Base-by-base conservation (phyloP, 2,329 filamentous ascomycete genomes). In the Biscogniauxia sp. region DNA sequence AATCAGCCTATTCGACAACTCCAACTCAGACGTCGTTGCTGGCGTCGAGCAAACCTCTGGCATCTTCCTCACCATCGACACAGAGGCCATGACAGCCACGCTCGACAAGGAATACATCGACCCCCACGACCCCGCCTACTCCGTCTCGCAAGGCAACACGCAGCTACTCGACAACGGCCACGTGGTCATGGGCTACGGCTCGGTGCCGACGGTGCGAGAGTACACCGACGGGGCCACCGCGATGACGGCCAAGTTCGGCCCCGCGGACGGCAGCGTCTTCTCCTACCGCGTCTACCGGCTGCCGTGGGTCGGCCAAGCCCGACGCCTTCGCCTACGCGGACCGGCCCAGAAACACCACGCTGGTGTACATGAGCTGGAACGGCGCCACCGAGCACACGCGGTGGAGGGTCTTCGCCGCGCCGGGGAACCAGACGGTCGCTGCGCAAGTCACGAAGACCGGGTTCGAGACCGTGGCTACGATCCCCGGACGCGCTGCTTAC, bases 301-400 rank as follows among this genome's bases (percentile, higher is more conserved):
- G 20, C 63, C 70, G 37, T 77, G 76, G 76, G 56, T 62, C n/a
- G 68, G 67, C 59, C 2, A 41, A 55, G n/a, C 68, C 69, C 9
- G 62, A 53, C 20, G 66, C 54, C 13, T 56, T 66, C 19, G 68
- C 66, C 23, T 68, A 65, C 45, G 54, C 60, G 7, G 56, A 66
- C 26, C 56, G 61, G 15, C 58, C 59, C 0, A 54, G 20, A 28
- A 64, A 66, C 41, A 20, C 32, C 20, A 71, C 69, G 0, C 51
- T 57, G 19, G 60, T 75, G n/a, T 70, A 71, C 60, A 76, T 76
- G 71, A 76, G 74, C 66, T 76, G 74, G 74, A 74, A 74, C 53
- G 74, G 74, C 8, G 74, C 74, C 5, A 76, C 74, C 0, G 75
- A 76, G 61, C 70, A 75, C 54, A 67, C 69, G 58, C 70, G 65